Percentiles rank a stretch among this genome's conserved stretches.
These are phyloP conservation scores for Scheffersomyces segobiensis DNA, from an alignment of 1,139 yeast species.

Conservation along the genomic window DNA sequence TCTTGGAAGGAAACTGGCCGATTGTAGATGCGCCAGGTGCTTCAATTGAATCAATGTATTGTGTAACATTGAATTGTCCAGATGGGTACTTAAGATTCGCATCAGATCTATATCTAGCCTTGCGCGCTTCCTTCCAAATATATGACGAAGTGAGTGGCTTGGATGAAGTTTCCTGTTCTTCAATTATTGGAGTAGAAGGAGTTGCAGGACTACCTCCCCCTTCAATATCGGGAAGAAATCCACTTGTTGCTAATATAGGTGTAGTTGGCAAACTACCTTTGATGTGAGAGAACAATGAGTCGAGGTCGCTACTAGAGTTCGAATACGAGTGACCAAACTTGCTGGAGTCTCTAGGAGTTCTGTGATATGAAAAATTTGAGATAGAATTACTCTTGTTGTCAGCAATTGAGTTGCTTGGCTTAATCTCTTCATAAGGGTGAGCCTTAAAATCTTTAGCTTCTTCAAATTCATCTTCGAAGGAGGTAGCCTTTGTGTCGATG, in stretches of 20 bases:
- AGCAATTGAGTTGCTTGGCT: slow-evolving; percentile 9
- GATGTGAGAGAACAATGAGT: background rate
- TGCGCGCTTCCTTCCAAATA: background rate
- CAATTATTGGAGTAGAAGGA: slow-evolving; percentile 23
- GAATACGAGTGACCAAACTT: background rate
- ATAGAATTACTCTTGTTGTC: background rate
- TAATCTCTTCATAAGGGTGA: slow-evolving; percentile 2
- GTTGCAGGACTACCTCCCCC: slow-evolving; percentile 10
- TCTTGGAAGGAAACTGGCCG: background rate
- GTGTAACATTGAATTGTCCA: background rate
- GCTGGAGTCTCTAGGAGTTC: background rate
- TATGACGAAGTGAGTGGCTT: background rate
- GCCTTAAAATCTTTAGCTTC: background rate
- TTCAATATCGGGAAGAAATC: background rate
- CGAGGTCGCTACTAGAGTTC: background rate
- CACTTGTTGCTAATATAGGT: background rate
- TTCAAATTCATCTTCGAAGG: slow-evolving; percentile 1
- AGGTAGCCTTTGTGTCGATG: slow-evolving; percentile 8
- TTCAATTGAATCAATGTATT: background rate
- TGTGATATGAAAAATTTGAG: background rate
- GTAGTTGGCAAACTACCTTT: background rate
- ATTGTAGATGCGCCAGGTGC: background rate
- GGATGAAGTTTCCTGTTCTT: slow-evolving; percentile 6
- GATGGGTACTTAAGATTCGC: background rate
- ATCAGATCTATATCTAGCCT: background rate